Evolutionary conservation across 768 basidiomycete species (phyloP).

Genomic region (Hericium alpestre): DNA sequence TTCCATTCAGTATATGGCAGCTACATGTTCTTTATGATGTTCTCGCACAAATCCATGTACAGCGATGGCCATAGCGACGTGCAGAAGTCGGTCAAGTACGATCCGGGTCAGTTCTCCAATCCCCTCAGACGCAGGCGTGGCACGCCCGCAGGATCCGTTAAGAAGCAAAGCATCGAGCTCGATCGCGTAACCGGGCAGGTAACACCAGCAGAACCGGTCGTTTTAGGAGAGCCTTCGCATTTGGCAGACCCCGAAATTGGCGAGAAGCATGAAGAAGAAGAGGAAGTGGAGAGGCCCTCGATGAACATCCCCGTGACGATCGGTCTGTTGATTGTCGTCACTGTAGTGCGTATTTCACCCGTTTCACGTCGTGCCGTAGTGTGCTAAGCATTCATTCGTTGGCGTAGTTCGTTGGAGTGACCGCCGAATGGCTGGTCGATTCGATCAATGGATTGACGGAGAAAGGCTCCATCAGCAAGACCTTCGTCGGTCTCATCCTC

Average conservation of each 20-base stretch:
- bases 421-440: conserved; percentile 59
- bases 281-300: conserved; percentile 25
- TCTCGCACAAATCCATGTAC: conserved; percentile 45
- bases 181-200: neutral
- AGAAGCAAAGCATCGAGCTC: neutral
- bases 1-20: conserved; percentile 33
- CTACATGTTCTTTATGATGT: conserved; percentile 46
- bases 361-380: neutral
- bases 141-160: neutral
- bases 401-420: conserved; percentile 36
- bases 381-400: neutral
- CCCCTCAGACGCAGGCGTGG: neutral
- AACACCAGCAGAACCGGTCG: neutral
- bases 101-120: neutral
- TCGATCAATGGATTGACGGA: conserved; percentile 70
- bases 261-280: conserved; percentile 14
- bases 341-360: conserved; percentile 23
- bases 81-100: conserved; percentile 1
- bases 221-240: neutral
- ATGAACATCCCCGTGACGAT: conserved; percentile 26
- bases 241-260: neutral
- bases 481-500: conserved; percentile 81
- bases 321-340: conserved; percentile 25
- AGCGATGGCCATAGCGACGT: conserved; percentile 18
- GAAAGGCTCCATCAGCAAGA: conserved; percentile 47